Evolutionary conservation across 805 yeast genomes (phyloP), one percentile per base, ranked within the genome.

Genomic region (Yamadazyma insecticola): DNA sequence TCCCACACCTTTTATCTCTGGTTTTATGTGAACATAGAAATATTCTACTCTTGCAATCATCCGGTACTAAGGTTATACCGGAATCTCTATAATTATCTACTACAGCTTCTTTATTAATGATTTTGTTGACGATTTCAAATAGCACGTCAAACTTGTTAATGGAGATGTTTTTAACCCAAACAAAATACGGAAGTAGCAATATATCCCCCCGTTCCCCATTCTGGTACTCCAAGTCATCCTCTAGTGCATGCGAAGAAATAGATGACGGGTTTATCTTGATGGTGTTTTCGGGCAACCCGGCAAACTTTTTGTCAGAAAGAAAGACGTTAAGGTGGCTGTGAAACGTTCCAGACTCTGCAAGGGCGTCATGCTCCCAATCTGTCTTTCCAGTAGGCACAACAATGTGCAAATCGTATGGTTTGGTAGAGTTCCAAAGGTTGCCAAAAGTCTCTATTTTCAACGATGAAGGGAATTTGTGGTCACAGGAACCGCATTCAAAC

Each of bases 1-100:
- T 67, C 29, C 96, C 97, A 58, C 98, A 90, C 39, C 90, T 67
- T 54, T 87, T 89, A 53, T 90, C 98, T 55, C 97, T 78, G 8
- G 94, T 85, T 29, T 70, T 68, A 57, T 90, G 98, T 0, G 97
- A 89, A 48, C 98, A 90, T 30, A 92, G 56, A 29, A 92, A 70
- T 2, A 90, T 66, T 45, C 70, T 74, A 1, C 81, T 54, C 25
- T 54, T 53, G 36, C 48, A 44, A 4, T 37, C 19, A 33, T 59
- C 57, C 14, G 41, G 30, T 13, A 33, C n/a, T n/a, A n/a, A n/a
- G n/a, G n/a, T n/a, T n/a, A n/a, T n/a, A n/a, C n/a, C n/a, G n/a
- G n/a, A n/a, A 33, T 57, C 63, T 2, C 29, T 37, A 30, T 70
- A 76, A 25, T 52, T 19, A n/a, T 28, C 60, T 19, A 53, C 58